phyloP scores from a whole-genome alignment of 768 basidiomycete genomes.

The Auriscalpium orientale region DNA sequence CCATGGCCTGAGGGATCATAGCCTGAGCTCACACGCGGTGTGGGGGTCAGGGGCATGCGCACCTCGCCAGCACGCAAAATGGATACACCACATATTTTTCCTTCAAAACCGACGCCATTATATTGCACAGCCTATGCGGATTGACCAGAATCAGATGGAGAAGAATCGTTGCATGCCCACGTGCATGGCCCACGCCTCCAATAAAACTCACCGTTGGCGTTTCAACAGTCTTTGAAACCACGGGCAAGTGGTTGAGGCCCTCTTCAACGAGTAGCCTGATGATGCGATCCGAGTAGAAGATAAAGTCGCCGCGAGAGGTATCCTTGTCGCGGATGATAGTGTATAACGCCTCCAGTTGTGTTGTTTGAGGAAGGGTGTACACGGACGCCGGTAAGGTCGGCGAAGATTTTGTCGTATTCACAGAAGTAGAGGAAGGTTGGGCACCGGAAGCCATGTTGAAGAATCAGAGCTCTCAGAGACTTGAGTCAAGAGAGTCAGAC shows the following conservation, averaged over 20 bases:
- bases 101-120: slow-evolving; percentile 90
- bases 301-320: slow-evolving; percentile 87
- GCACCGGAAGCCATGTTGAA: no score
- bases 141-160: background rate
- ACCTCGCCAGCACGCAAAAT: slow-evolving; percentile 93
- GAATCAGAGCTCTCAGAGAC: no score
- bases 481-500: no score
- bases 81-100: slow-evolving; percentile 93
- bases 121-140: slow-evolving; percentile 62
- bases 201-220: slow-evolving; percentile 61
- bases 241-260: slow-evolving; percentile 82
- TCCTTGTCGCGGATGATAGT: slow-evolving; percentile 90
- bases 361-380: slow-evolving; percentile 82
- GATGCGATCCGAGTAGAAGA: slow-evolving; percentile 93
- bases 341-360: slow-evolving; percentile 91
- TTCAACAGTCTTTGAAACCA: slow-evolving; percentile 67
- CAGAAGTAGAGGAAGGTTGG: no score
- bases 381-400: slow-evolving; percentile 64
- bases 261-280: slow-evolving; percentile 77
- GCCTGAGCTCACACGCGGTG: background rate
- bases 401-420: background rate
- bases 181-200: background rate
- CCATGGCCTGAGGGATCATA: slow-evolving; percentile 69
- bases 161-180: background rate
- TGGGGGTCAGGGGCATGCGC: slow-evolving; percentile 10